Evolutionary conservation across 176 grass and related monocot genomes (phyloP), one percentile per base, ranked within the genome.

Genomic region (Urochloa ruziziensis): DNA sequence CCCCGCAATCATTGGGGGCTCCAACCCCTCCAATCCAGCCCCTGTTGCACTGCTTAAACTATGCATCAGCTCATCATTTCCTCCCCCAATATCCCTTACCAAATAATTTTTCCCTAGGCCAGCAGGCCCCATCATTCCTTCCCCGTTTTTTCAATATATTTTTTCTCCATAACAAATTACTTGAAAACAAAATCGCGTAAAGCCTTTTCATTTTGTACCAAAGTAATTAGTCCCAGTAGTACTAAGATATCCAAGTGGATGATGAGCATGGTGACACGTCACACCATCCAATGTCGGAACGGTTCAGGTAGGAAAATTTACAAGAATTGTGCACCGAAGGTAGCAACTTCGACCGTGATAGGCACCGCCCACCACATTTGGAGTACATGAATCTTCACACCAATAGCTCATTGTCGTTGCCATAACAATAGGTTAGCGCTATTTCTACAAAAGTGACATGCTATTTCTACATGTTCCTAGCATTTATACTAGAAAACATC

Each of bases 1-100:
- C 74, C 59, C 84, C 80, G 80, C 80, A 90, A 83, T 90, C 84
- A 87, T 87, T 68, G 84, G 80, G 52, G 44, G 7, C 79, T 65
- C 62, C 58, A 64, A 16, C 14, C 24, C 58, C 17, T 42, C 5
- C 71, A 42, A 61, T 67, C 46, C 68, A 73, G 17, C 70, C 61
- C 25, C 81, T 35, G 12, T 16, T 35, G n/a, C 75, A 13, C 56
- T 62, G 23, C 70, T 36, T 18, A 16, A 67, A 10, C 21, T 42
- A n/a, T n/a, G n/a, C 23, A 0, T 2, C 23, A 0, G 8, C 69
- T 13, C 60, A 73, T 83, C 73, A 73, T 80, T 86, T 27, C 17
- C 64, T 16, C 43, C 7, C 68, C 4, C 21, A 27, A 24, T 10
- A 10, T 78, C 37, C 23, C n/a, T 76, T 34, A 28, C 9, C 24